Percentiles rank a stretch among this genome's conserved stretches.
These are phyloP conservation scores for Coriolopsis trogii DNA, from an alignment of 1,284 basidiomycete genomes.

Conservation along the genomic window DNA sequence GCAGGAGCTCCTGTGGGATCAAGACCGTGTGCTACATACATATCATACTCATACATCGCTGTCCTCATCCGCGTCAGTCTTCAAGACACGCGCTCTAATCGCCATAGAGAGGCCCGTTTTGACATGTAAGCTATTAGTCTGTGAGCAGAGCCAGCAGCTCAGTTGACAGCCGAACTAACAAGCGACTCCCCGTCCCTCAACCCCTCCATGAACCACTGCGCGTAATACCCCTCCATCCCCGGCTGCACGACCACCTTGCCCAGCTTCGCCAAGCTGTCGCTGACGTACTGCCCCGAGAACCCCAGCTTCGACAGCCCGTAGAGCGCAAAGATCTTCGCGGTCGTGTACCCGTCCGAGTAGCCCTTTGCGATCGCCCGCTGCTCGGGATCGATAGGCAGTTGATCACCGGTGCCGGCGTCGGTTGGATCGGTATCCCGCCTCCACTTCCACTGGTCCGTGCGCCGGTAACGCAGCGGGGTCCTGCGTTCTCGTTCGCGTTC, in stretches of 20 bases:
- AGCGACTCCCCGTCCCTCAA: conserved; percentile 44
- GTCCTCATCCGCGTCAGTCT: no score
- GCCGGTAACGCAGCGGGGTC: no score
- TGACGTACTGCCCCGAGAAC: conserved; percentile 65
- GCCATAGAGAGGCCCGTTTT: not conserved
- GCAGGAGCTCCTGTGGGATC: no score
- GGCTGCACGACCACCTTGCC: conserved; percentile 39
- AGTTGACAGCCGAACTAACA: conserved; percentile 19
- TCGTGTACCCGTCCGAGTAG: conserved; percentile 65
- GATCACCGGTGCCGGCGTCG: conserved; percentile 6
- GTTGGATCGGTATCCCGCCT: not conserved
- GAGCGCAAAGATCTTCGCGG: conserved; percentile 63
- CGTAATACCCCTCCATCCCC: conserved; percentile 48
- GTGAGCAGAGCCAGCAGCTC: no score
- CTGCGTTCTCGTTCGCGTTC: no score
- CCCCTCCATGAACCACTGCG: conserved; percentile 49
- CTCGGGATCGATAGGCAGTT: conserved; percentile 16
- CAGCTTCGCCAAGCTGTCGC: conserved; percentile 46
- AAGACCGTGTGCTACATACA: no score
- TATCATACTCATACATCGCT: no score
- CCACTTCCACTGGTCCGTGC: not conserved
- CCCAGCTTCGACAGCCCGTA: conserved; percentile 62
- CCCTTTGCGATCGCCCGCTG: conserved; percentile 44
- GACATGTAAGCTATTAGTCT: not conserved
- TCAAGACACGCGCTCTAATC: no score